A percentile compares a stretch with the other conserved stretches of the same genome.
Evolutionary conservation across 805 yeast genomes (phyloP).

Genomic region (Millerozyma acaciae): DNA sequence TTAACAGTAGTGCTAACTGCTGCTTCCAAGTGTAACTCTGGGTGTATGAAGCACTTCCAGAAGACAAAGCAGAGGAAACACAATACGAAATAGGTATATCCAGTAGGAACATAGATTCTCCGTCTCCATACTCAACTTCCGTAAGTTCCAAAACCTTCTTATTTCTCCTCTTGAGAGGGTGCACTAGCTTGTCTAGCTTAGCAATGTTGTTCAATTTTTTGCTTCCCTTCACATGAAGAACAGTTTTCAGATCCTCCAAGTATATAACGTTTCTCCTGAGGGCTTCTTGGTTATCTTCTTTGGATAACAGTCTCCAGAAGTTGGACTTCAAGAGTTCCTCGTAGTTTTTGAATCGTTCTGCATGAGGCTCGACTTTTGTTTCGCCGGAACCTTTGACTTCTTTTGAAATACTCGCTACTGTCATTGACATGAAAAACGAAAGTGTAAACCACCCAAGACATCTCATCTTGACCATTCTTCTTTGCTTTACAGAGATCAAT

Average conservation of each 20-base stretch:
- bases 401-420: too few relatives aligned
- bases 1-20: slow-evolving; percentile 5
- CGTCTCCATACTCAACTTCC: slow-evolving; percentile 18
- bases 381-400: too few relatives aligned
- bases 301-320: slow-evolving; percentile 5
- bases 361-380: not conserved
- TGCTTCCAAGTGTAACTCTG: slow-evolving; percentile 11
- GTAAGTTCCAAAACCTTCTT: slow-evolving; percentile 12
- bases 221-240: not conserved
- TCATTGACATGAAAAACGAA: too few relatives aligned
- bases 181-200: not conserved
- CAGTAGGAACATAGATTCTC: not conserved
- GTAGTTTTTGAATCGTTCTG: not conserved
- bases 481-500: too few relatives aligned
- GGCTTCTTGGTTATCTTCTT: not conserved
- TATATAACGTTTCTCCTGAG: slow-evolving; percentile 3
- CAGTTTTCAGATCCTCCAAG: slow-evolving; percentile 1
- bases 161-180: too few relatives aligned
- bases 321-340: slow-evolving; percentile 1
- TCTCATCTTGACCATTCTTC: too few relatives aligned
- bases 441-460: too few relatives aligned
- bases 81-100: slow-evolving; percentile 17
- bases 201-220: too few relatives aligned
- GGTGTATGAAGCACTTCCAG: slow-evolving; percentile 14
- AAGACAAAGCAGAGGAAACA: slow-evolving; percentile 13